Evolutionary conservation across 2,329 filamentous ascomycete genomes (phyloP), one percentile per base, ranked within the genome.

Genomic region (Uncinocarpus reesii): DNA sequence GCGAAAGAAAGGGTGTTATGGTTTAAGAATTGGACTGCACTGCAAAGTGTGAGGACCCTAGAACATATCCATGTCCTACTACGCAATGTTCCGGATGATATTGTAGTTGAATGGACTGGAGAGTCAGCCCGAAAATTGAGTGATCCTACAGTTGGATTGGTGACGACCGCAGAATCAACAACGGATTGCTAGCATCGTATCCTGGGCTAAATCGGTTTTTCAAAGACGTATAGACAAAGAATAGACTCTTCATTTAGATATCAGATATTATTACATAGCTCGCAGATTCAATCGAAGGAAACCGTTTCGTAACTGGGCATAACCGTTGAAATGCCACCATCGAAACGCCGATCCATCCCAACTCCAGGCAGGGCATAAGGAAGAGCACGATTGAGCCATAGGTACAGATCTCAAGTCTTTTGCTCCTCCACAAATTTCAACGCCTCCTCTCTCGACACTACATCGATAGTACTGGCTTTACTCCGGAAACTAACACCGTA

Each of bases 351-450:
- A 4, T 36, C 24, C 42, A n/a, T 37, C 7, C 16, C 10, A 40
- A 47, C 44, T 29, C 42, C 43, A 15, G 42, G 45, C 48, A 51
- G 11, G 42, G 45, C 48, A 51, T 52, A 28, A 51, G 51, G 24
- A 32, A 40, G 10, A 18, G 7, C 23, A 32, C 7, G 13, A 24
- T 40, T 15, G 4, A 7, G 16, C 11, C 3, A 24, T 15, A 8
- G 20, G 7, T 21, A 13, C 7, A 5, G 45, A 45, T n/a, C 31
- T 61, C 50, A 69, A 13, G 63, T 57, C 61, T 74, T 74, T 66
- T 94, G 87, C 16, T 88, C 90, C 64, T 96, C 90, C 10, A 98
- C 89, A 64, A 98, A 98, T 61, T 86, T 83, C 57, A 98, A 72
- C 23, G 92, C 92, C 59, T 92, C 86, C 55, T 95, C 86, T 48